phyloP scores from a whole-genome alignment of 1,284 basidiomycete species.

The Cryptococcus neoformans region DNA sequence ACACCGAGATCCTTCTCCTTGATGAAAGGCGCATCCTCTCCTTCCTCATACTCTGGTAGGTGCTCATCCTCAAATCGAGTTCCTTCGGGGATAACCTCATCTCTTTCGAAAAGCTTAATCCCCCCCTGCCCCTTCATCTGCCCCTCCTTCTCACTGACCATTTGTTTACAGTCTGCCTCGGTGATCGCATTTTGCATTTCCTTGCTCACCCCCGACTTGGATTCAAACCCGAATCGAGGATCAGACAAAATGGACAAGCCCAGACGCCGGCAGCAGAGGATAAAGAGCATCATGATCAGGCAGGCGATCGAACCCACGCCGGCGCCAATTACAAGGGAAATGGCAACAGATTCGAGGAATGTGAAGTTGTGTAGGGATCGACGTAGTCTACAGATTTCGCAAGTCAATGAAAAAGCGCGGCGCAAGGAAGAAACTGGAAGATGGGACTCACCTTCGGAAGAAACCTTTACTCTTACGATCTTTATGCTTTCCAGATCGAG shows the following conservation, averaged over 20 bases:
- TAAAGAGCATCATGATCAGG: not conserved
- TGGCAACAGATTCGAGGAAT: not conserved
- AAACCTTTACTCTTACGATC: not conserved
- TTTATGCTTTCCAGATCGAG: not conserved
- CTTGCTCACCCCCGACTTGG: not conserved
- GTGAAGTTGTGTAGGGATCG: not conserved
- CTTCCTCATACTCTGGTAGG: no score
- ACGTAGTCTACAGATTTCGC: not conserved
- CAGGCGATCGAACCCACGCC: not conserved
- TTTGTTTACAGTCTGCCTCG: not conserved
- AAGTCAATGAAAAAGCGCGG: not conserved
- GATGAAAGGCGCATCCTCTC: no score
- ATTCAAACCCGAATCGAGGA: not conserved
- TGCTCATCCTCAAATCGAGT: no score
- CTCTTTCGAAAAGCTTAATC: no score
- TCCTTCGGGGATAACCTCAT: no score
- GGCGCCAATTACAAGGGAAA: not conserved
- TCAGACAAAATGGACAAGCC: not conserved
- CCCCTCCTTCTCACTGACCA: not conserved
- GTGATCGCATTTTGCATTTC: not conserved
- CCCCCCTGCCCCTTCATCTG: not conserved
- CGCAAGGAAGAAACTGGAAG: not conserved
- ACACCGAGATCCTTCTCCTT: no score
- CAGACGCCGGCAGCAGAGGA: not conserved
- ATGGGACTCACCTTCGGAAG: not conserved